These are phyloP conservation scores for Monosporascus sp. DNA, from an alignment of 2,329 filamentous ascomycete species.

Conservation along the genomic window DNA sequence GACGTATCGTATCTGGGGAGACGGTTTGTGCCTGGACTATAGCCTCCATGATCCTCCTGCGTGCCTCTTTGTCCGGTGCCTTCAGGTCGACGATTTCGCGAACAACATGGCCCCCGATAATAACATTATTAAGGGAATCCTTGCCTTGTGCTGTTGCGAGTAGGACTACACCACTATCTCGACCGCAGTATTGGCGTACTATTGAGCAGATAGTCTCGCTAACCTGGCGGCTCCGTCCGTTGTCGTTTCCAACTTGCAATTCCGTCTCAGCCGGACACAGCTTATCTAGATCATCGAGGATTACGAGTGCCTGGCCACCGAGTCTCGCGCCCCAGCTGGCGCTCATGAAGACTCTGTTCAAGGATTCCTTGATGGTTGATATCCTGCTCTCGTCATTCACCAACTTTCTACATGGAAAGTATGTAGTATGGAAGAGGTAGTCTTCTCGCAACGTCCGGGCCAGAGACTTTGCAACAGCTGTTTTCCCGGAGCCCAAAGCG, in stretches of 20 bases:
- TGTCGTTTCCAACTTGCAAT: conserved; percentile 87
- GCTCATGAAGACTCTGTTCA: conserved; percentile 78
- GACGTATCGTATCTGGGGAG: conserved; percentile 30
- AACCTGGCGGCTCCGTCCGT: conserved; percentile 84
- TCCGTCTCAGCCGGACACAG: conserved; percentile 92
- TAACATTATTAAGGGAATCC: conserved; percentile 82
- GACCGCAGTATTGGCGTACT: conserved; percentile 76
- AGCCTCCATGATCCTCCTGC: conserved; percentile 76
- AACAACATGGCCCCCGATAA: conserved; percentile 87
- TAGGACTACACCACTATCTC: conserved; percentile 75
- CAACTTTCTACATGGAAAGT: conserved; percentile 80
- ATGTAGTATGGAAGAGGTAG: conserved; percentile 73
- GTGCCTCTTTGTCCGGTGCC: conserved; percentile 86
- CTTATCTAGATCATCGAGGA: conserved; percentile 90
- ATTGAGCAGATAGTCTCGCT: conserved; percentile 83
- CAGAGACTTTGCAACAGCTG: conserved; percentile 69
- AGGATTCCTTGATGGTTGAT: conserved; percentile 82
- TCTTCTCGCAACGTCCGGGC: conserved; percentile 68
- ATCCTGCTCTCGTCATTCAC: conserved; percentile 89
- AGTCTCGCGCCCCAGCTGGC: conserved; percentile 88
- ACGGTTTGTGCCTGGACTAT: conserved; percentile 57
- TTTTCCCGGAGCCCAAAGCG: conserved; percentile 86
- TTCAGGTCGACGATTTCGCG: conserved; percentile 86
- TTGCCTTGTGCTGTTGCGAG: conserved; percentile 90
- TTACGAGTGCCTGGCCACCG: conserved; percentile 76